phyloP scores from a whole-genome alignment of 805 yeast species.

The Hanseniaspora occidentalis region DNA sequence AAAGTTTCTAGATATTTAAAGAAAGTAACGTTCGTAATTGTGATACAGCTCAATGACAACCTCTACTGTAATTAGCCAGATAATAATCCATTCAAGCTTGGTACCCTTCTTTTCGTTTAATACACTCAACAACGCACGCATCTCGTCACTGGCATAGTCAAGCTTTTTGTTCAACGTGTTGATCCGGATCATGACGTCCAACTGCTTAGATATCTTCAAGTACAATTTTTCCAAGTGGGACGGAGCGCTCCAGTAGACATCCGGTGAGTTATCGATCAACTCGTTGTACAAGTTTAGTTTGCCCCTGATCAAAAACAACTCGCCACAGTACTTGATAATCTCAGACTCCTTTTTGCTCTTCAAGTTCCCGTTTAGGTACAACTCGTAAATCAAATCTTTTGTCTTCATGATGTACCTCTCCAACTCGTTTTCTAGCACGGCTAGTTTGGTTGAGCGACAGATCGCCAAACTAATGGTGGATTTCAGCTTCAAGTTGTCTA shows the following conservation, averaged over 20 bases:
- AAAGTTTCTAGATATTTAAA: background rate
- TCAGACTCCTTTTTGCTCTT: constrained; percentile 45
- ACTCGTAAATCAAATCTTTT: constrained; percentile 44
- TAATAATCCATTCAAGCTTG: constrained; percentile 80
- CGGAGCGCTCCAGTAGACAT: constrained; percentile 77
- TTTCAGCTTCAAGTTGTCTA: background rate
- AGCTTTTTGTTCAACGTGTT: constrained; percentile 70
- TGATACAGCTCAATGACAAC: constrained; percentile 73
- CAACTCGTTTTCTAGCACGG: constrained; percentile 60
- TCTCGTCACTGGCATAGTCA: constrained; percentile 86
- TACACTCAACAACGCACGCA: constrained; percentile 61
- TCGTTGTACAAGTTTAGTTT: constrained; percentile 78
- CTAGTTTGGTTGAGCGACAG: constrained; percentile 76
- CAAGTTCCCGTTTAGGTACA: constrained; percentile 47
- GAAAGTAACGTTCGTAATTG: constrained; percentile 42
- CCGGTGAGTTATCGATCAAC: constrained; percentile 74
- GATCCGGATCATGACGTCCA: constrained; percentile 71
- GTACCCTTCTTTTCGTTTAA: constrained; percentile 66
- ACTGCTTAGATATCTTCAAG: constrained; percentile 50
- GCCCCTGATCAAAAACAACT: constrained; percentile 64
- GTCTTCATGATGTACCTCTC: constrained; percentile 59
- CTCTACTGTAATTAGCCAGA: constrained; percentile 70
- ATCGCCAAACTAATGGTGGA: constrained; percentile 44
- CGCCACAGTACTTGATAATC: constrained; percentile 58
- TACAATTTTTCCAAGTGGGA: constrained; percentile 59